phyloP scores from a whole-genome alignment of 2,329 filamentous ascomycete genomes.

The Fusarium floridanum region DNA sequence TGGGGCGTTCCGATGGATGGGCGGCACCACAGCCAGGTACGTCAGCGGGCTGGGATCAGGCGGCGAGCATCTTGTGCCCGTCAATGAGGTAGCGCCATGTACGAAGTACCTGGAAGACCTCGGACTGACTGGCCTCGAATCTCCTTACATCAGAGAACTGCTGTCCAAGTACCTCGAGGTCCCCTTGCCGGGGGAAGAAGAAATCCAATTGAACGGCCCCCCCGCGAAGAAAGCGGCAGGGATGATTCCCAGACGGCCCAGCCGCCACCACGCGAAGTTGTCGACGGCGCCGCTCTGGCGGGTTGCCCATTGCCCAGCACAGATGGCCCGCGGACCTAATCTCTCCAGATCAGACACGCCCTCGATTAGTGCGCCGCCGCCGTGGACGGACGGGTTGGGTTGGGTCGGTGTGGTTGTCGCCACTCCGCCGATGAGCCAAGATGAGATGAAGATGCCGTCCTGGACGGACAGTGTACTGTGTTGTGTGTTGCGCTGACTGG shows the following conservation, averaged over 20 bases:
- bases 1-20: conserved; percentile 40
- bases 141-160: conserved; percentile 20
- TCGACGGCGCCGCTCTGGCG: conserved; percentile 43
- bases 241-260: conserved; percentile 29
- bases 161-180: conserved; percentile 18
- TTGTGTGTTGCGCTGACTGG: neutral
- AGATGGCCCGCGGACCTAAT: conserved; percentile 47
- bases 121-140: conserved; percentile 1
- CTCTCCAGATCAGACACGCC: conserved; percentile 47
- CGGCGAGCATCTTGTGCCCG: conserved; percentile 12
- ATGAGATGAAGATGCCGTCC: conserved; percentile 34
- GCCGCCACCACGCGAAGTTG: conserved; percentile 45
- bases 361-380: conserved; percentile 45
- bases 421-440: conserved; percentile 26
- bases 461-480: neutral
- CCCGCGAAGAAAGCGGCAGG: conserved; percentile 31
- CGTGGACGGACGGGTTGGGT: conserved; percentile 15
- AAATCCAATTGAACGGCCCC: conserved; percentile 29
- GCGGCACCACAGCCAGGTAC: conserved; percentile 44
- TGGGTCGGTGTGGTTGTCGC: conserved; percentile 11
- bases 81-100: conserved; percentile 17
- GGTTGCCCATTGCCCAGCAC: conserved; percentile 31
- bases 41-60: conserved; percentile 43
- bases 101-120: conserved; percentile 11
- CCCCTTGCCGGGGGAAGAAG: neutral